Base-by-base conservation (phyloP, 2,329 filamentous ascomycete species). In the Pleurostoma richardsiae region DNA sequence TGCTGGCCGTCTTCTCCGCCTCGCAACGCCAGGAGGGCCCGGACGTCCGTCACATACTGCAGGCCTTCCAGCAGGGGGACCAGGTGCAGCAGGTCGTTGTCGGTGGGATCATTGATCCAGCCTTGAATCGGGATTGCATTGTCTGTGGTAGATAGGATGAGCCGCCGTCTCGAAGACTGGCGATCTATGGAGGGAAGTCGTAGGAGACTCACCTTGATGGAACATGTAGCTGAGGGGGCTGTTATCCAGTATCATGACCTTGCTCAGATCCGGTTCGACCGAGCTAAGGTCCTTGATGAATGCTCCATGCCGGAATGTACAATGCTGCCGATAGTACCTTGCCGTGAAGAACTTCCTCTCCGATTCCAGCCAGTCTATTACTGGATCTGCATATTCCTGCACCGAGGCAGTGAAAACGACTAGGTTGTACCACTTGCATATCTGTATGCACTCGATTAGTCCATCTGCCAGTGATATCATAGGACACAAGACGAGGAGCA, bases 71-170 rank as follows among this genome's bases (percentile, higher is more conserved):
- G 76, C 59, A 97, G 75, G 30, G 94, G 94, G 49, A 99, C 84
- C 50, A 99, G 77, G 67, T 97, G 90, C 66, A 97, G 78, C 54
- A 99, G 76, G 63, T 96, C 92, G 64, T 91, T 94, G 69, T 99
- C 94, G 29, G 94, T 97, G 27, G 94, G 94, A 70, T 99, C 94
- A 66, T 86, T 96, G 70, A 99, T 97, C 94, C 94, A 99, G 61
- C 94, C 94, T 72, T 97, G 92, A 63, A 99, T 97, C 3, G 94
- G 94, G 60, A 99, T 96, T 43, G 94, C 94, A 71, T 99, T 99
- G 67, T 99, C 94, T 99, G 60, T 5, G 10, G 27, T 11, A n/a
- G 10, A 42, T 42, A 50, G 19, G 19, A 19, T 19, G 19, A 19
- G 19, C 19, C 2, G 19, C 19, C 19, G 19, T 19, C 19, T 19